phyloP scores from a whole-genome alignment of 1,284 basidiomycete genomes.

The Microbotryum lychnidis-dioicae region DNA sequence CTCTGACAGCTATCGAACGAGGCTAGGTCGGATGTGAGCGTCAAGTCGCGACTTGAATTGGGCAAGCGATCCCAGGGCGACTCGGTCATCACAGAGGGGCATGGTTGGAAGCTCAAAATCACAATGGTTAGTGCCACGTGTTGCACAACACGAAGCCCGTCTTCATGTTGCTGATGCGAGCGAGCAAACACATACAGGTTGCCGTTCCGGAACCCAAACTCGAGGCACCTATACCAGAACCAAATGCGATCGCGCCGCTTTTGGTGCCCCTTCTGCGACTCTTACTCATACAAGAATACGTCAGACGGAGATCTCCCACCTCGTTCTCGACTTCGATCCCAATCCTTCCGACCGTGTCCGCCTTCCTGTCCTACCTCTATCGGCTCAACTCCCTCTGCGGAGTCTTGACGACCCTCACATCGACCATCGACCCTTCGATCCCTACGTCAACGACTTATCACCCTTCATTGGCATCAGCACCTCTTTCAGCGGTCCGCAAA shows the following conservation, averaged over 20 bases:
- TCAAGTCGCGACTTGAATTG: slow-evolving; percentile 13
- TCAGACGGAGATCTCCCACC: slow-evolving; percentile 1
- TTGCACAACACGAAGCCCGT: not conserved
- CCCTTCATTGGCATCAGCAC: too few species aligned
- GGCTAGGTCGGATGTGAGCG: not conserved
- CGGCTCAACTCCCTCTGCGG: not conserved
- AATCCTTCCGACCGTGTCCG: slow-evolving; percentile 14
- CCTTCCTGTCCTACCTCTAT: slow-evolving; percentile 9
- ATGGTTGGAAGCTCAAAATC: slow-evolving; percentile 5
- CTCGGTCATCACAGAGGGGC: slow-evolving; percentile 6
- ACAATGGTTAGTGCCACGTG: slow-evolving; percentile 10
- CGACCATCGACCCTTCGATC: not conserved
- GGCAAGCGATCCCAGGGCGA: slow-evolving; percentile 14
- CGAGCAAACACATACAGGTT: not conserved
- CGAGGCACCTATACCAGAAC: not conserved
- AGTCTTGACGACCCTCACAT: not conserved
- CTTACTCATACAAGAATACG: slow-evolving; percentile 22
- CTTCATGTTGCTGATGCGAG: not conserved
- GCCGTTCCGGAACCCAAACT: not conserved
- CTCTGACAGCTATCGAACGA: slow-evolving; percentile 16
- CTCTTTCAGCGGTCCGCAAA: too few species aligned
- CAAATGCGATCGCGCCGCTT: not conserved
- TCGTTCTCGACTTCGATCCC: not conserved
- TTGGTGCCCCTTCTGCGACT: slow-evolving; percentile 22
- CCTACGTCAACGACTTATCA: not conserved